Evolutionary conservation across 2,329 filamentous ascomycete genomes (phyloP).

Genomic region (Bretziella fagacearum): DNA sequence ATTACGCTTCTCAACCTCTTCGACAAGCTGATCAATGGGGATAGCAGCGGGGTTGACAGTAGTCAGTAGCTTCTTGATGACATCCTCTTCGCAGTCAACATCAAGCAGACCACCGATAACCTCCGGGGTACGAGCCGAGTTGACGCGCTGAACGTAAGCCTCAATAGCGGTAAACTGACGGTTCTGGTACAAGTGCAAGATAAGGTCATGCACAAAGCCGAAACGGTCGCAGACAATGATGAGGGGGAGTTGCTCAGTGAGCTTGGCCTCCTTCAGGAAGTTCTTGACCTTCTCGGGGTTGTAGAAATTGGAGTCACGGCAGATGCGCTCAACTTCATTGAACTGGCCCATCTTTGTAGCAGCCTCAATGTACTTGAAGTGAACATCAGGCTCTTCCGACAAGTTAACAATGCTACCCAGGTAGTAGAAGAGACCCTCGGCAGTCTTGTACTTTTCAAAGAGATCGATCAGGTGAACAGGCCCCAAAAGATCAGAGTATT

Average conservation of each 20-base stretch:
- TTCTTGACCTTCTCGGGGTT: conserved; percentile 97
- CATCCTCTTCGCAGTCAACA: conserved; percentile 89
- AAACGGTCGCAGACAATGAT: conserved; percentile 99
- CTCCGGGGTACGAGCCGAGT: conserved; percentile 75
- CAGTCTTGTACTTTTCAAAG: conserved; percentile 93
- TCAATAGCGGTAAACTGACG: conserved; percentile 99
- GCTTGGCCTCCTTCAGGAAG: conserved; percentile 89
- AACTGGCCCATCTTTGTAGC: conserved; percentile 87
- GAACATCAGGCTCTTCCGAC: conserved; percentile 84
- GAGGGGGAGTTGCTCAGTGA: conserved; percentile 82
- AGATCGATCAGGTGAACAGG: conserved; percentile 78
- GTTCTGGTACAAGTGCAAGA: conserved; percentile 95
- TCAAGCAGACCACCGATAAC: conserved; percentile 88
- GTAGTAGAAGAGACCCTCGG: conserved; percentile 95
- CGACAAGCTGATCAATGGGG: conserved; percentile 84
- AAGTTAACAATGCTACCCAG: conserved; percentile 95
- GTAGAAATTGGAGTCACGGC: conserved; percentile 78
- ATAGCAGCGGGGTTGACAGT: conserved; percentile 75
- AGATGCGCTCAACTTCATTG: conserved; percentile 92
- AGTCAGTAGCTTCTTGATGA: conserved; percentile 80
- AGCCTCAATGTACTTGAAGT: conserved; percentile 98
- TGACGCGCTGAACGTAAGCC: conserved; percentile 92
- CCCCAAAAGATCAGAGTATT: conserved; percentile 90
- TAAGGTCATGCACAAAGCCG: conserved; percentile 94
- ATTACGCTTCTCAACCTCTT: conserved; percentile 90